These are phyloP conservation scores for Funneliformis mosseae DNA, from an alignment of 192 early-diverging fungal species.

Conservation along the genomic window DNA sequence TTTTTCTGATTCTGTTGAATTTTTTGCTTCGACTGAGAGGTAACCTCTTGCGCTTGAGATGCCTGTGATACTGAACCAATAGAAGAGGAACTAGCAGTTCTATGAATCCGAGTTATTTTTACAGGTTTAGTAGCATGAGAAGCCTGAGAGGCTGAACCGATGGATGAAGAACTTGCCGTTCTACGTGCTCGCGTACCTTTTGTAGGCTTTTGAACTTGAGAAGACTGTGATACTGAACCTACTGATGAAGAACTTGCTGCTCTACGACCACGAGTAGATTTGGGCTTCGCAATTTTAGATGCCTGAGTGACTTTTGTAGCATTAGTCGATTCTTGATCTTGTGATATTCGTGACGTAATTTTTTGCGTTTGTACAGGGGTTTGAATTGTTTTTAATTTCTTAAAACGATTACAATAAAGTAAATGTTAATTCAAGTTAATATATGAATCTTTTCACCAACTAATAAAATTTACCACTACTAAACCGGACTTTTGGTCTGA, in stretches of 20 bases:
- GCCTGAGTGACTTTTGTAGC: neutral
- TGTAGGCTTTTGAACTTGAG: neutral
- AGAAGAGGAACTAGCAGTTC: constrained; percentile 6
- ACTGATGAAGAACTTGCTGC: constrained; percentile 1
- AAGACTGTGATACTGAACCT: neutral
- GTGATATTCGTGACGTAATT: neutral
- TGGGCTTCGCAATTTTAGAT: neutral
- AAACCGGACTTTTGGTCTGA: neutral
- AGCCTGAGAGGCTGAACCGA: neutral
- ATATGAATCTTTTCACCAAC: neutral
- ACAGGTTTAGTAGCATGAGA: neutral
- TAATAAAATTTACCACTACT: neutral
- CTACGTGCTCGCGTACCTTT: neutral
- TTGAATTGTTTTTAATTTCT: neutral
- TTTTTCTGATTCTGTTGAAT: neutral
- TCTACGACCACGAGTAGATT: neutral
- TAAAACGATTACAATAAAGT: neutral
- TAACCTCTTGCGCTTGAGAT: neutral
- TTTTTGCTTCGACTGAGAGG: neutral
- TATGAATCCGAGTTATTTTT: neutral
- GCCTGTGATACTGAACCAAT: neutral
- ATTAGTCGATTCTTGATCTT: neutral
- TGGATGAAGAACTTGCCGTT: neutral
- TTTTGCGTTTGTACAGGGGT: neutral
- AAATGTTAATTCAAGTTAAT: neutral